Conservation (phyloP, 345 rosid genomes). For the Sisymbrium irio region DNA sequence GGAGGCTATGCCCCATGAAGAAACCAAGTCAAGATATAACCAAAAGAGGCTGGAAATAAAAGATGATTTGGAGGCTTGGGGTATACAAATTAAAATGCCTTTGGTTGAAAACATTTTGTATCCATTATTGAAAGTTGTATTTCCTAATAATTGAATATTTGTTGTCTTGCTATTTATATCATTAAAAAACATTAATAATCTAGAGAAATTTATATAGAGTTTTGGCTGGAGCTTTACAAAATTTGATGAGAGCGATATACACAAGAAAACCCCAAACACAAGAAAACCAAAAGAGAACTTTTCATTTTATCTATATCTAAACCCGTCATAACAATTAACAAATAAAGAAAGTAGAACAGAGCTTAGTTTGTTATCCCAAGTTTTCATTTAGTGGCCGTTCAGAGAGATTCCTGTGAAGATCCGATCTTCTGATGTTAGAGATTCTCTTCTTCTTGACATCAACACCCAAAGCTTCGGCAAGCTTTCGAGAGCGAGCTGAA, state of each 20-base stretch:
- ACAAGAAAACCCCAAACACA: constrained; percentile 2
- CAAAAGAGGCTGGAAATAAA: constrained; percentile 21
- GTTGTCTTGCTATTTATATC: background rate
- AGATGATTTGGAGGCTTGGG: constrained; percentile 20
- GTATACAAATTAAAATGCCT: constrained; percentile 32
- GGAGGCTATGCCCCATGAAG: constrained; percentile 40
- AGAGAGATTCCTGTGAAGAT: background rate
- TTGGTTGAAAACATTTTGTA: constrained; percentile 26
- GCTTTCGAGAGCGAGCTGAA: constrained; percentile 23
- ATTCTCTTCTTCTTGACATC: background rate
- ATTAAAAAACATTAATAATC: background rate
- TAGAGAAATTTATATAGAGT: background rate
- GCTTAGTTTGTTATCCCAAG: background rate
- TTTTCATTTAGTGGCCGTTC: background rate
- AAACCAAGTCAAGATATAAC: background rate
- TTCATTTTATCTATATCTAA: background rate
- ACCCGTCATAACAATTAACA: background rate
- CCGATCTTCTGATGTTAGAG: background rate
- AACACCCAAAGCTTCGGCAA: constrained; percentile 36
- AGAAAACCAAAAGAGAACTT: background rate
- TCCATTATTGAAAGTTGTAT: constrained; percentile 28
- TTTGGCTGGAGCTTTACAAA: constrained; percentile 15
- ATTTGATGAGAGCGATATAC: background rate
- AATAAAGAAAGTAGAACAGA: background rate
- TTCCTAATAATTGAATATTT: constrained; percentile 26